A percentile compares a stretch with the other conserved stretches of the same genome.
Evolutionary conservation across 345 rosid species (phyloP).

Genomic region (Brassica carinata): DNA sequence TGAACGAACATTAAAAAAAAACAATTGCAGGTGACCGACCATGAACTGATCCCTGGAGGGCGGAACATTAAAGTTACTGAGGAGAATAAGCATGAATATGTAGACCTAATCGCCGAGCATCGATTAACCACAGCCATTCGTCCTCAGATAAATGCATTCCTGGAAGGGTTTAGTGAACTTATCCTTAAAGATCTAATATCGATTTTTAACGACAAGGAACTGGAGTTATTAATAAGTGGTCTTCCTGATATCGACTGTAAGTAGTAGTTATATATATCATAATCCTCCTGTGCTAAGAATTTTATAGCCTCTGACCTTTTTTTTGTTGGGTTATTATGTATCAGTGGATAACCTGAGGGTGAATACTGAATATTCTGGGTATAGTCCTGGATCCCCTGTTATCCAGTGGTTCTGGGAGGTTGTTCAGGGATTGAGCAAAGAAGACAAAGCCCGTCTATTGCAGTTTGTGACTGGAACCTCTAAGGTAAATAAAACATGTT

Average conservation of each 20-base stretch:
- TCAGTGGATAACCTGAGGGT: constrained; percentile 95
- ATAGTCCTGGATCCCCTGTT: constrained; percentile 86
- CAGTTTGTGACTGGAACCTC: constrained; percentile 99
- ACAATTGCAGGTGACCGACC: constrained; percentile 78
- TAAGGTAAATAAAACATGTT: constrained; percentile 52
- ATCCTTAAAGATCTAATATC: constrained; percentile 78
- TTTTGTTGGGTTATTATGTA: constrained; percentile 11
- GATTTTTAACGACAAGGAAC: constrained; percentile 89
- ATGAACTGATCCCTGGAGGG: constrained; percentile 92
- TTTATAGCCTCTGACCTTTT: neutral
- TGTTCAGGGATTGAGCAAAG: constrained; percentile 94
- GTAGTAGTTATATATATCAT: constrained; percentile 27
- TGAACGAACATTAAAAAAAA: neutral
- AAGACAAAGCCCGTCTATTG: constrained; percentile 90
- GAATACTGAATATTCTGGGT: constrained; percentile 90
- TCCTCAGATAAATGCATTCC: constrained; percentile 89
- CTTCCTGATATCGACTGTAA: constrained; percentile 95
- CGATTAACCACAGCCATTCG: constrained; percentile 96
- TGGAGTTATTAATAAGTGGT: constrained; percentile 90
- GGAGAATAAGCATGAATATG: constrained; percentile 93
- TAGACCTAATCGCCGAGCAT: constrained; percentile 87
- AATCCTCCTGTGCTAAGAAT: neutral
- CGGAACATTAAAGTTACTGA: constrained; percentile 88
- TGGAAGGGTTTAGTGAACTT: constrained; percentile 86
- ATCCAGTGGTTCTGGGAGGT: constrained; percentile 99